Percentiles rank a stretch among this genome's conserved stretches.
phyloP scores from a whole-genome alignment of 768 basidiomycete species.

The Leucocoprinus leucothites region DNA sequence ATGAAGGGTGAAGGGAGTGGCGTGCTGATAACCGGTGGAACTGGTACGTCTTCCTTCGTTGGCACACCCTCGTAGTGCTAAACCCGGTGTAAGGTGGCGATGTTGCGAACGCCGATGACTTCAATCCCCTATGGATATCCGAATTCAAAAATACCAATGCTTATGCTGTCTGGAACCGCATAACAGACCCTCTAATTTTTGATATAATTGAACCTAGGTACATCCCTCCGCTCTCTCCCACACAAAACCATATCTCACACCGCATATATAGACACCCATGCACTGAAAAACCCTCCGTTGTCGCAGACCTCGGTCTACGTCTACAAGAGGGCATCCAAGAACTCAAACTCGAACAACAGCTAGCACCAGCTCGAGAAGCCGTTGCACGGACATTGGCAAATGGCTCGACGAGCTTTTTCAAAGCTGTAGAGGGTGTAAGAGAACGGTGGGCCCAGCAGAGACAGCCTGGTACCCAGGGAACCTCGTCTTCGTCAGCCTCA shows the following conservation, averaged over 20 bases:
- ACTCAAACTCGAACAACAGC: constrained; percentile 86
- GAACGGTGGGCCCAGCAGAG: constrained; percentile 57
- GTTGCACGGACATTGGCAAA: constrained; percentile 71
- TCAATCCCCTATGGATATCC: constrained; percentile 83
- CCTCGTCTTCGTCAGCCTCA: too few relatives aligned
- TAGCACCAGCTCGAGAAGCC: constrained; percentile 91
- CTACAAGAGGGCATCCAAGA: constrained; percentile 94
- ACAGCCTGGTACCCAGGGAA: constrained; percentile 15
- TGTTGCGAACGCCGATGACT: constrained; percentile 66
- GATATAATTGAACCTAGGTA: constrained; percentile 94
- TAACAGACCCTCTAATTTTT: constrained; percentile 90
- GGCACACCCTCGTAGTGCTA: background rate
- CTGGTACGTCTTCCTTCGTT: constrained; percentile 31
- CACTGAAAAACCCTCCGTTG: constrained; percentile 83
- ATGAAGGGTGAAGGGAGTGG: constrained; percentile 60
- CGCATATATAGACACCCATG: constrained; percentile 77
- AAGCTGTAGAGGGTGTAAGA: constrained; percentile 85
- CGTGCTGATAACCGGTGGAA: constrained; percentile 66
- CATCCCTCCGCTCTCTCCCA: background rate
- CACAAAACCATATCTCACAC: background rate
- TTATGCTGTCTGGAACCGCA: constrained; percentile 84
- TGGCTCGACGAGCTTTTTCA: constrained; percentile 81
- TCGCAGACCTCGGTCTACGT: constrained; percentile 88
- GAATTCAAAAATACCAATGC: constrained; percentile 89
- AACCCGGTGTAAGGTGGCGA: constrained; percentile 40